Conservation (phyloP, 2,329 filamentous ascomycete genomes). For the Paramyrothecium sp. region DNA sequence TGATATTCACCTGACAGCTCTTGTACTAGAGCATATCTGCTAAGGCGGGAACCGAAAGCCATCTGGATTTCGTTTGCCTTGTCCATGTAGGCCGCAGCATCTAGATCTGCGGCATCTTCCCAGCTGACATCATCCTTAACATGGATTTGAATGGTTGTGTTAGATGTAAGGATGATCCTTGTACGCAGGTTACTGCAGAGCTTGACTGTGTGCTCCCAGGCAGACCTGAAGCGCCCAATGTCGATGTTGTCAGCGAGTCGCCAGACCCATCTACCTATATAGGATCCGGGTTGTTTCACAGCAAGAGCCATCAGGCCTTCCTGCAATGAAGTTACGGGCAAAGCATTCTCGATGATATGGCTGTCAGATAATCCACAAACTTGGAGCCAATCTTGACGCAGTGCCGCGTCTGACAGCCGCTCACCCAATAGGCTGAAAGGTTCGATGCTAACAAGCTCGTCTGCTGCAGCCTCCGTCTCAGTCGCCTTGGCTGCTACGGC, state of each 20-base stretch:
- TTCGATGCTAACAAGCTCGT: background rate
- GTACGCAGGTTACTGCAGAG: background rate
- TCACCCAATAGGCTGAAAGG: background rate
- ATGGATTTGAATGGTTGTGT: background rate
- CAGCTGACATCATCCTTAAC: background rate
- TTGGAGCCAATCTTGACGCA: background rate
- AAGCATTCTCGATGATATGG: background rate
- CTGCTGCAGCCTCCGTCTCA: background rate
- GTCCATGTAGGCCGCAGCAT: background rate
- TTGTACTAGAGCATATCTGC: background rate
- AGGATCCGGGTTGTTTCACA: background rate
- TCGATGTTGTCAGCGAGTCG: background rate
- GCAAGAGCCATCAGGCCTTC: conserved; percentile 3
- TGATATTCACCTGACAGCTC: background rate
- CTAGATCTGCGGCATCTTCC: background rate
- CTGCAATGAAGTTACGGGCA: conserved; percentile 1
- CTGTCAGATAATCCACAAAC: background rate
- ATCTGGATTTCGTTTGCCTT: background rate
- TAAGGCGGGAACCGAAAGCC: background rate
- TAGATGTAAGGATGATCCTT: background rate
- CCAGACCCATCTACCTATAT: background rate
- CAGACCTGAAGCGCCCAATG: background rate
- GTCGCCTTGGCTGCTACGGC: conserved; percentile 31
- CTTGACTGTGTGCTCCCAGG: conserved; percentile 1
- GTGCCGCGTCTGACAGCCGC: background rate